A percentile compares a stretch with the other conserved stretches of the same genome.
phyloP scores from a whole-genome alignment of 208 protist species.

The Leptomonas pyrrhocoris region DNA sequence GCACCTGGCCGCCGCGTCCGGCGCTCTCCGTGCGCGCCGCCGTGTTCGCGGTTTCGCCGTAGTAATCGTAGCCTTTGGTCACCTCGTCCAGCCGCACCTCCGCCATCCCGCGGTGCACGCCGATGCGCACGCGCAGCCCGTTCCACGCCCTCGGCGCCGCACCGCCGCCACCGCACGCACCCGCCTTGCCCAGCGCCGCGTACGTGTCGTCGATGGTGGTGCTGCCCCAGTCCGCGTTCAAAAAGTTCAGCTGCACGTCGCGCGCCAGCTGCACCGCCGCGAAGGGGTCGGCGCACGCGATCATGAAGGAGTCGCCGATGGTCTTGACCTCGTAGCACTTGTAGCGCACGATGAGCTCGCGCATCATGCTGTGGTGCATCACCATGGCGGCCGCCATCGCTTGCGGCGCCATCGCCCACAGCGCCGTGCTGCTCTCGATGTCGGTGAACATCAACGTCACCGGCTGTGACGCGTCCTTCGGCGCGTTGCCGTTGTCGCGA shows the following conservation, averaged over 20 bases:
- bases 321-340: constrained; percentile 80
- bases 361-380: constrained; percentile 59
- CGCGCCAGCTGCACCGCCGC: constrained; percentile 49
- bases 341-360: constrained; percentile 55
- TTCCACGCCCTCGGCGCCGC: constrained; percentile 37
- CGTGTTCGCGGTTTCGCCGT: constrained; percentile 81
- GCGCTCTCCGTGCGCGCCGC: constrained; percentile 76
- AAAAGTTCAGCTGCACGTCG: constrained; percentile 49
- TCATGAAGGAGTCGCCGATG: constrained; percentile 81
- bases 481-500: constrained; percentile 59
- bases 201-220: constrained; percentile 43
- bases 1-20: constrained; percentile 78
- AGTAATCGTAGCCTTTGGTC: constrained; percentile 81
- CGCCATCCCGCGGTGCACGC: constrained; percentile 56
- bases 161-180: constrained; percentile 9
- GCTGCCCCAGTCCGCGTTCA: constrained; percentile 51
- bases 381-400: constrained; percentile 51
- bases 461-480: constrained; percentile 43
- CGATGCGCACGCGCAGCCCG: constrained; percentile 59
- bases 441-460: constrained; percentile 73
- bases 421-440: constrained; percentile 60
- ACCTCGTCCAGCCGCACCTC: constrained; percentile 59
- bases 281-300: constrained; percentile 50
- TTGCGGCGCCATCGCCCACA: constrained; percentile 54
- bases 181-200: constrained; percentile 10